Evolutionary conservation across 2,329 filamentous ascomycete species (phyloP), one percentile per base, ranked within the genome.

Genomic region (Rosellinia necatrix): DNA sequence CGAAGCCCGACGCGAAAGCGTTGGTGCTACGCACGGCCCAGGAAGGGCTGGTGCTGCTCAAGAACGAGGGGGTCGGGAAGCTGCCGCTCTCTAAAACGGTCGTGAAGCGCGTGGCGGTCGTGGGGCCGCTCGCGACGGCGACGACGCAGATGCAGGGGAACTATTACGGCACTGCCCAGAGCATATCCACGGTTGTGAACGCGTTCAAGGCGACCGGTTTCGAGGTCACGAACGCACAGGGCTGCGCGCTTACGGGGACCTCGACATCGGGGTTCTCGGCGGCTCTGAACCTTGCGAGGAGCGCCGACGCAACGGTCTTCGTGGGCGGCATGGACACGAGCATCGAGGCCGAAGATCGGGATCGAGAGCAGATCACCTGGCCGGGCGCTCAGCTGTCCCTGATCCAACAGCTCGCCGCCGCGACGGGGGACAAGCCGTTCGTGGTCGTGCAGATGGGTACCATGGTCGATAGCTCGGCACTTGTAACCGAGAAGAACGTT

Each of bases 41-140:
- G 6, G 74, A 79, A 8, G 77, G 78, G 7, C 68, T 74, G 0
- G 76, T 78, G 1, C 68, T 83, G 2, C 66, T 85, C 19, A 85
- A 85, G 70, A 86, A 86, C 58, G 72, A 82, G 52, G 75, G 74
- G 5, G 71, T 74, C 0, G 71, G 82, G 3, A 81, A 53, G 24
- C 12, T 60, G 41, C 57, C 57, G 10, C 30, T 60, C 15, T 57
- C 57, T 5, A 49, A 50, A 19, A 40, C 53, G 17, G 32, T 49
- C 70, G 76, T 35, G 67, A 83, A 46, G 71, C 75, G 70, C 6
- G 72, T 87, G 3, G 83, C 81, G 0, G 70, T 87, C 38, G 72
- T 87, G 24, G 84, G 84, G 0, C 77, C 77, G 42, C 87, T 82
- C 77, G 82, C 80, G 2, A 83, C 83, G 48, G 80, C 80, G 6